These are phyloP conservation scores for Fusarium buharicum DNA, from an alignment of 2,329 filamentous ascomycete species.

Conservation along the genomic window DNA sequence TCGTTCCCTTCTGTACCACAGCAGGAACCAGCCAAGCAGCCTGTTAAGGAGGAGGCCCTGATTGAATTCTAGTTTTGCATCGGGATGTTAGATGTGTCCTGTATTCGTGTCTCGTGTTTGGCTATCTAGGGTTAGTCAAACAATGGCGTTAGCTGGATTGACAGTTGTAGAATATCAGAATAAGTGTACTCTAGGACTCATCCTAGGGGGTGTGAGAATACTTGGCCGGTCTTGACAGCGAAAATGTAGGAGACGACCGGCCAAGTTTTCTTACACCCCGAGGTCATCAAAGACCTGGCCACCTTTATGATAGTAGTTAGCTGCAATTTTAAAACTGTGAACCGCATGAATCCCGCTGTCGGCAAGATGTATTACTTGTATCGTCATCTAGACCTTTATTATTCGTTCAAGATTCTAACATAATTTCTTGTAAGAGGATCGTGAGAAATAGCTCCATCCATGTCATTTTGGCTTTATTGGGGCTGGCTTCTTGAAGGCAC, in stretches of 20 bases:
- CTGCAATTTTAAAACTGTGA: conserved; percentile 14
- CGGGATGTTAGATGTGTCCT: background rate
- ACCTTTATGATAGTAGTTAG: conserved; percentile 8
- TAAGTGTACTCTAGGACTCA: conserved; percentile 12
- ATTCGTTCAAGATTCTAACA: background rate
- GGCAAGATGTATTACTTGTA: background rate
- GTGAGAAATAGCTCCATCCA: too few species aligned
- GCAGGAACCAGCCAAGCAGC: conserved; percentile 56
- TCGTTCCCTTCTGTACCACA: conserved; percentile 71
- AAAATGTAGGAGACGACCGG: too few species aligned
- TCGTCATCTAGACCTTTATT: background rate
- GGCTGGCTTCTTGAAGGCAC: too few species aligned
- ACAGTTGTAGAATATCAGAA: conserved; percentile 23
- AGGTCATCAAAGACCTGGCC: background rate
- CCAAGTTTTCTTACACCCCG: too few species aligned
- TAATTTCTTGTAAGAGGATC: too few species aligned
- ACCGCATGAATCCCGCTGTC: background rate
- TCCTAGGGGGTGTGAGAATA: too few species aligned
- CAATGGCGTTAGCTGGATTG: conserved; percentile 28
- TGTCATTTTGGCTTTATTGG: too few species aligned
- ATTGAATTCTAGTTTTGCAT: conserved; percentile 73
- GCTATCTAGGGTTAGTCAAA: conserved; percentile 5
- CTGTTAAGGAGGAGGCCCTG: conserved; percentile 77
- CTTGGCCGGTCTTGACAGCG: too few species aligned
- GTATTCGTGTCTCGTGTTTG: background rate